Evolutionary conservation across 1,139 yeast species (phyloP), one percentile per base, ranked within the genome.

Genomic region (Candida anutae): DNA sequence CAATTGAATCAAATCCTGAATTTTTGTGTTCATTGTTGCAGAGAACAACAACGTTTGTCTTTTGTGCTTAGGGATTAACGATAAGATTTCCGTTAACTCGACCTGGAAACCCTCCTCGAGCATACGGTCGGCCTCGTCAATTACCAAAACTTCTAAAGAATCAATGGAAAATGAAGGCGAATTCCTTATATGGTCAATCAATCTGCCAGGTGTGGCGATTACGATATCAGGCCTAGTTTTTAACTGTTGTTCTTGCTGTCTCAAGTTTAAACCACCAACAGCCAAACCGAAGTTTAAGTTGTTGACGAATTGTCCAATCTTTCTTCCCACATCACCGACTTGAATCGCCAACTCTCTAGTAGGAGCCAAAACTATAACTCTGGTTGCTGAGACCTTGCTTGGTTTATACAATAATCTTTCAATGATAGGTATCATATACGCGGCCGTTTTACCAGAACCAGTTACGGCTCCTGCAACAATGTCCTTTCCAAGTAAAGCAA

Each of bases 381-480:
- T 71, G 2, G 97, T 87, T 3, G 94, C 74, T 2, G 95, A 79
- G 6, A 81, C 62, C 45, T 82, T 83, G 29, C 84, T 69, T 6
- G 97, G 96, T 44, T 93, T 82, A 55, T 80, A 90, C 19, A 90
- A 60, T 26, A 90, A 64, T 62, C 98, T 77, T 58, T 93, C 98
- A 35, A 93, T 74, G 22, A 90, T 84, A 12, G 98, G 99, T 32
- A 90, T 82, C 79, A 90, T 77, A 49, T 85, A 90, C 2, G 98
- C 98, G 5, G 97, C 98, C 13, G 99, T 93, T 53, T 90, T 90
- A 73, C 99, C 99, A 20, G 97, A 87, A 62, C 99, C 99, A 3
- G 99, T 90, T 16, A 84, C 95, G 21, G 98, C 98, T 62, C 97
- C 97, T n/a, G 98, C 99, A 42, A 90, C 95, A 30, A 90, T 75